These are phyloP conservation scores for Schwanniomyces pseudopolymorphus DNA, from an alignment of 805 yeast genomes.

Conservation along the genomic window DNA sequence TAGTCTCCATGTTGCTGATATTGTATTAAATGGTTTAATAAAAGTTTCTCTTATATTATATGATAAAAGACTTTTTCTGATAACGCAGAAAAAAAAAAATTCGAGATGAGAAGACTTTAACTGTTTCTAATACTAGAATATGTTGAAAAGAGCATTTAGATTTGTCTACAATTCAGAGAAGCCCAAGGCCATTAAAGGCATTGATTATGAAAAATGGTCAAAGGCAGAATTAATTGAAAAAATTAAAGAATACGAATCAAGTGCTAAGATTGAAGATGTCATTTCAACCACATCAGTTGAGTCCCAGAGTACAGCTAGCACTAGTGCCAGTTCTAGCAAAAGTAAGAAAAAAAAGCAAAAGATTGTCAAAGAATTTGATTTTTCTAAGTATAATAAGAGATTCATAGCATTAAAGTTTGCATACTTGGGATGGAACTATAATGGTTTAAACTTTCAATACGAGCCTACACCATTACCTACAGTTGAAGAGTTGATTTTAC, in stretches of 20 bases:
- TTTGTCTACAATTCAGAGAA: slow-evolving; percentile 18
- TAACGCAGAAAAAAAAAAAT: slow-evolving; percentile 3
- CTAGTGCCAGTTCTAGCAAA: neutral
- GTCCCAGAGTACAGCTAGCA: neutral
- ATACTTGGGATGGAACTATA: slow-evolving; percentile 92
- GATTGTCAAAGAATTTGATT: slow-evolving; percentile 49
- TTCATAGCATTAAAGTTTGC: slow-evolving; percentile 81
- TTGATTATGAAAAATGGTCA: slow-evolving; percentile 59
- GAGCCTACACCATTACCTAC: slow-evolving; percentile 81
- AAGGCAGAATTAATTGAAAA: slow-evolving; percentile 61
- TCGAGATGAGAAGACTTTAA: slow-evolving; percentile 6
- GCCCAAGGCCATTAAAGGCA: slow-evolving; percentile 4
- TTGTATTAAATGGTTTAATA: neutral
- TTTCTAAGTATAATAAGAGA: slow-evolving; percentile 59
- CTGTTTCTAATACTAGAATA: slow-evolving; percentile 4
- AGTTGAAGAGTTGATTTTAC: slow-evolving; percentile 73
- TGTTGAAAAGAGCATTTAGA: slow-evolving; percentile 27
- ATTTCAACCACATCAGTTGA: slow-evolving; percentile 2
- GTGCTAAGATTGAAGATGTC: neutral
- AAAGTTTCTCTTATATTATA: neutral
- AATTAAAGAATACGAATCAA: slow-evolving; percentile 50
- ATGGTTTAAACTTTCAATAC: slow-evolving; percentile 82
- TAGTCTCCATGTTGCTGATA: slow-evolving; percentile 17
- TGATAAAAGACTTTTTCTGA: neutral
- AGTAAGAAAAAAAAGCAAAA: slow-evolving; percentile 25